Base-by-base conservation (phyloP, 352 stramenopile species). In the Phytopythium chamaehyphon region DNA sequence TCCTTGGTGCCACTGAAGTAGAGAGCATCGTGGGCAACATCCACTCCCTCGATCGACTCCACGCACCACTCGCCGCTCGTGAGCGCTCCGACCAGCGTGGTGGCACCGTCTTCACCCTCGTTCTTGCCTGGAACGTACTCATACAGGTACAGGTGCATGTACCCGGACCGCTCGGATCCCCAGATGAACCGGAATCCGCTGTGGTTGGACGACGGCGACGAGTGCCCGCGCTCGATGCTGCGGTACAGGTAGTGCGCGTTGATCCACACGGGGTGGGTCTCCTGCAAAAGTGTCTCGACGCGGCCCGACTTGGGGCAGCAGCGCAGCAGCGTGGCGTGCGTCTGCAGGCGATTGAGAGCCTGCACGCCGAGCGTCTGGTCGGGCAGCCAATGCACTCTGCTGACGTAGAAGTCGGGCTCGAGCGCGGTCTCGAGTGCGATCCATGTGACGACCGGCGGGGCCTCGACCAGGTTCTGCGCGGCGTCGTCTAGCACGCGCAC, bases 141-240 rank as follows among this genome's bases (percentile, higher is more conserved):
- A 67, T 98, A 98, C 49, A 98, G 66, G 71, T 99, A 98, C 42
- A 99, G 63, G 54, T 98, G 95, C 75, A 91, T 95, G 61, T 86
- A 98, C n/a, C 95, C 95, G 24, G 73, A 85, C 39, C 93, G 70
- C 73, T 99, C 95, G 1, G 86, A 97, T 11, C 80, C 91, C 89
- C 96, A 98, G 35, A 98, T 73, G 64, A 98, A 98, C 16, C 88
- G 96, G 67, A 98, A 98, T 6, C 75, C 78, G 45, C 78, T 80
- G 48, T 93, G 81, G 57, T 59, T 76, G 57, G 83, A 69, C 7
- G 61, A 72, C 6, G n/a, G 16, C 18, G 43, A 8, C 15, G 24
- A n/a, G 6, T 28, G n/a, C 16, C 16, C 9, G 28, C 44, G 46
- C 58, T 93, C 78, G 47, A 96, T 87, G 50, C 83, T 92, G 40